Evolutionary conservation across 2,329 filamentous ascomycete species (phyloP).

Genomic region (Ascochyta lentis): DNA sequence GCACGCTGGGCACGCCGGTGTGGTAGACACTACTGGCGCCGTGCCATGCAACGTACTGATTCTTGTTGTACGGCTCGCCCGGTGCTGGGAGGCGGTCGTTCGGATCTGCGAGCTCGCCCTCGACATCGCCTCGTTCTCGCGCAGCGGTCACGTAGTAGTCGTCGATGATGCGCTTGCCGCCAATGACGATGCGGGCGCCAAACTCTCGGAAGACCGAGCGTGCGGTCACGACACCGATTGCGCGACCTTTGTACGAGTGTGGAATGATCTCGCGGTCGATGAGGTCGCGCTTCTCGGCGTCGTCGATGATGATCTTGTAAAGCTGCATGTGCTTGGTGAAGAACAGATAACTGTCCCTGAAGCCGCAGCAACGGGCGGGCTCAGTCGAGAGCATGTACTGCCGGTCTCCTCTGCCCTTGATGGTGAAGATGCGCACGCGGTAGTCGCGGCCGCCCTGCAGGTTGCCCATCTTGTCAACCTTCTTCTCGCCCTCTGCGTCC

Average conservation of each 20-base stretch:
- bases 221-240: conserved; percentile 95
- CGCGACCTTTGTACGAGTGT: conserved; percentile 96
- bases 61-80: conserved; percentile 96
- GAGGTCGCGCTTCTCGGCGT: conserved; percentile 95
- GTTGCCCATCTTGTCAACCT: conserved; percentile 89
- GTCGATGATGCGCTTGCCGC: conserved; percentile 82
- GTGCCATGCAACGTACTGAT: conserved; percentile 98
- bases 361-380: conserved; percentile 93
- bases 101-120: conserved; percentile 91
- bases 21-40: conserved; percentile 96
- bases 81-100: conserved; percentile 76
- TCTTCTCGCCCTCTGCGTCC: conserved; percentile 86
- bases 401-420: conserved; percentile 79
- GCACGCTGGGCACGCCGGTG: conserved; percentile 77
- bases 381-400: conserved; percentile 99
- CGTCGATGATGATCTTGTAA: conserved; percentile 97
- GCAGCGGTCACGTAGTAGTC: conserved; percentile 86
- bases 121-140: conserved; percentile 76
- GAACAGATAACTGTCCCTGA: conserved; percentile 97
- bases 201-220: conserved; percentile 97
- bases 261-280: conserved; percentile 96
- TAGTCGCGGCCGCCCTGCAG: conserved; percentile 88
- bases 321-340: conserved; percentile 97
- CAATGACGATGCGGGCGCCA: conserved; percentile 90
- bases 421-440: conserved; percentile 92